Conservation (phyloP, 2,329 filamentous ascomycete genomes). For the Sporothrix sp. region DNA sequence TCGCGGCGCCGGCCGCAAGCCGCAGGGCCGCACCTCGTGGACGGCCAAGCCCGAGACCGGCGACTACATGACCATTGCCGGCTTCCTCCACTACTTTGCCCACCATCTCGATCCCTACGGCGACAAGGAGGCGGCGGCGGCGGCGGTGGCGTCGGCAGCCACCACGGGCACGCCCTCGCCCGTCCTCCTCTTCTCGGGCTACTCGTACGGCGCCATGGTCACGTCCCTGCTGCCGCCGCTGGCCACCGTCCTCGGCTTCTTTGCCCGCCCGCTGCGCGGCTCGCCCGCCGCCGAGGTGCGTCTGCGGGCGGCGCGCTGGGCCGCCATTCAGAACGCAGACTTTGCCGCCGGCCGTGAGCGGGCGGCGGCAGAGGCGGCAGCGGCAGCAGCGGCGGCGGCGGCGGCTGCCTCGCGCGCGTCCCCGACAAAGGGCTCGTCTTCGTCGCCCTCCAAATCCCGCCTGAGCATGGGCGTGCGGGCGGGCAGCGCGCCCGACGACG, state of each 20-base stretch:
- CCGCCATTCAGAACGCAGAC: slow-evolving; percentile 48
- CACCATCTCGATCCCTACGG: slow-evolving; percentile 42
- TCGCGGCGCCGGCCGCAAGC: slow-evolving; percentile 42
- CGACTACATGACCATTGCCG: slow-evolving; percentile 77
- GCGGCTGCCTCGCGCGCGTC: slow-evolving; percentile 14
- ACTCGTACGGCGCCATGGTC: slow-evolving; percentile 85
- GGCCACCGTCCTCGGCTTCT: slow-evolving; percentile 48
- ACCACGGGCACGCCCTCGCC: slow-evolving; percentile 15
- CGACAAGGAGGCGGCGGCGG: background rate
- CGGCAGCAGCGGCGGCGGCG: slow-evolving; percentile 15
- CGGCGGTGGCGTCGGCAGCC: slow-evolving; percentile 6
- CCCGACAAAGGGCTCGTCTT: background rate
- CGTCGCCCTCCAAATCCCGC: background rate
- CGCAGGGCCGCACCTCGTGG: slow-evolving; percentile 69
- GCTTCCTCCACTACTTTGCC: slow-evolving; percentile 67
- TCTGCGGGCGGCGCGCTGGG: slow-evolving; percentile 57
- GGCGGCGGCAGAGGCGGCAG: slow-evolving; percentile 12
- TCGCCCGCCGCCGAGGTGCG: slow-evolving; percentile 60
- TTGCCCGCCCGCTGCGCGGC: slow-evolving; percentile 41
- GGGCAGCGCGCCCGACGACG: slow-evolving; percentile 38
- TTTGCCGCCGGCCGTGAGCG: slow-evolving; percentile 27
- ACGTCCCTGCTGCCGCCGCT: slow-evolving; percentile 61
- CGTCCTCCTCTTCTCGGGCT: slow-evolving; percentile 55
- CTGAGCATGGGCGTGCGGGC: slow-evolving; percentile 29
- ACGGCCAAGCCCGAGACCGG: slow-evolving; percentile 67